Conservation (phyloP, 75 land plant species). For the Pseudotsuga menziesii region DNA sequence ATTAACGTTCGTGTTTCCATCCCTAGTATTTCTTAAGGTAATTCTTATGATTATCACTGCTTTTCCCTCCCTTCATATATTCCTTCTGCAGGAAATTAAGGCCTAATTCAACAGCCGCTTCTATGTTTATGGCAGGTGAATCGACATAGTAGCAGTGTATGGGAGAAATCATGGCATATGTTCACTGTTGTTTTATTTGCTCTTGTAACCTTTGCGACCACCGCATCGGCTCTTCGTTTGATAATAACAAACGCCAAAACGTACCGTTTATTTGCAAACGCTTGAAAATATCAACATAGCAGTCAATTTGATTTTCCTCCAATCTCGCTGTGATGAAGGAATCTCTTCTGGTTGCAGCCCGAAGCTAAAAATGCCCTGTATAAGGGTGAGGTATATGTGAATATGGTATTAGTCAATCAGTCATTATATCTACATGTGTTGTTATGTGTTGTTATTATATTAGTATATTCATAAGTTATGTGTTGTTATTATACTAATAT, state of each 20-base stretch:
- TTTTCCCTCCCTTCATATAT: neutral
- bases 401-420: neutral
- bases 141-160: slow-evolving; percentile 18
- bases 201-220: slow-evolving; percentile 25
- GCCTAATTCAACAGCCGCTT: neutral
- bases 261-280: slow-evolving; percentile 52
- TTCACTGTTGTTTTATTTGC: slow-evolving; percentile 28
- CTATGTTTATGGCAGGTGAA: slow-evolving; percentile 27
- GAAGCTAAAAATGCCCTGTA: too few species aligned
- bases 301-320: too few species aligned
- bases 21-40: slow-evolving; percentile 53
- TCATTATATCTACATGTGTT: too few species aligned
- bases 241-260: slow-evolving; percentile 22
- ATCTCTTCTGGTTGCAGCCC: too few species aligned
- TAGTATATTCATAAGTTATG: too few species aligned
- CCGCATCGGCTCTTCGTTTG: slow-evolving; percentile 31
- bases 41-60: neutral
- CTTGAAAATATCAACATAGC: slow-evolving; percentile 9
- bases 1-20: slow-evolving; percentile 41
- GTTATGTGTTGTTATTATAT: too few species aligned
- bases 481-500: too few species aligned
- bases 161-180: slow-evolving; percentile 47
- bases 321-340: too few species aligned
- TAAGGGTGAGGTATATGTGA: too few species aligned
- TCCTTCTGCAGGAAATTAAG: neutral